phyloP scores from a whole-genome alignment of 2,329 filamentous ascomycete species.

The Lasiodiplodia hormozganensis region DNA sequence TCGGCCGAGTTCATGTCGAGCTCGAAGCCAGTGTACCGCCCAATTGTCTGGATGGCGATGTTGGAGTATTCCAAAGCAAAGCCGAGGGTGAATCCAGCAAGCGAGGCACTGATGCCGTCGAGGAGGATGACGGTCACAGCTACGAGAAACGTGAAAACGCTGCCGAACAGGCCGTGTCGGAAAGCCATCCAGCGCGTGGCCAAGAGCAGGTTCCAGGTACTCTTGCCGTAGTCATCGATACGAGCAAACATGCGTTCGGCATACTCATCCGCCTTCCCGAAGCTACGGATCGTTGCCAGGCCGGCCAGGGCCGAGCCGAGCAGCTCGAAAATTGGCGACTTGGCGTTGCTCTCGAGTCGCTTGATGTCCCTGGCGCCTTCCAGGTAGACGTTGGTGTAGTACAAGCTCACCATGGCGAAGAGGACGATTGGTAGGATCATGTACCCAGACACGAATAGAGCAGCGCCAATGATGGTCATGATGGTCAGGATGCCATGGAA shows the following conservation, averaged over 20 bases:
- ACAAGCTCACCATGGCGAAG: conserved; percentile 2
- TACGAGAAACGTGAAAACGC: neutral
- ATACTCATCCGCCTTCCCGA: conserved; percentile 1
- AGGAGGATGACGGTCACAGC: neutral
- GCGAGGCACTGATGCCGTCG: neutral
- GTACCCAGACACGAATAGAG: conserved; percentile 1
- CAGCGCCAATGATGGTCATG: conserved; percentile 11
- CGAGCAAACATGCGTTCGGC: conserved; percentile 6
- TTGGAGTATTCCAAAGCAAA: neutral
- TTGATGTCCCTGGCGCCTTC: conserved; percentile 22
- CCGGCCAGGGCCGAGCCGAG: conserved; percentile 10
- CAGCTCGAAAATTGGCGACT: conserved; percentile 1
- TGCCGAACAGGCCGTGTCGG: neutral
- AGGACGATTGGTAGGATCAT: conserved; percentile 14
- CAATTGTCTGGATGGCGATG: conserved; percentile 6
- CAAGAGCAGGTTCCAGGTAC: conserved; percentile 2
- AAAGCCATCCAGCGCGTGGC: neutral
- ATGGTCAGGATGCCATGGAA: conserved; percentile 2
- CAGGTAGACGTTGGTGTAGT: conserved; percentile 18
- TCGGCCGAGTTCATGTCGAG: conserved; percentile 25
- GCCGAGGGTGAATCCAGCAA: neutral
- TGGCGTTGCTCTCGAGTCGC: conserved; percentile 12
- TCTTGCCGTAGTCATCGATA: conserved; percentile 12
- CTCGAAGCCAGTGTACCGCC: conserved; percentile 14
- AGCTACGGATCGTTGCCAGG: conserved; percentile 20